These are phyloP conservation scores for Byssoonygena ceratinophila DNA, from an alignment of 2,329 filamentous ascomycete genomes.

Conservation along the genomic window DNA sequence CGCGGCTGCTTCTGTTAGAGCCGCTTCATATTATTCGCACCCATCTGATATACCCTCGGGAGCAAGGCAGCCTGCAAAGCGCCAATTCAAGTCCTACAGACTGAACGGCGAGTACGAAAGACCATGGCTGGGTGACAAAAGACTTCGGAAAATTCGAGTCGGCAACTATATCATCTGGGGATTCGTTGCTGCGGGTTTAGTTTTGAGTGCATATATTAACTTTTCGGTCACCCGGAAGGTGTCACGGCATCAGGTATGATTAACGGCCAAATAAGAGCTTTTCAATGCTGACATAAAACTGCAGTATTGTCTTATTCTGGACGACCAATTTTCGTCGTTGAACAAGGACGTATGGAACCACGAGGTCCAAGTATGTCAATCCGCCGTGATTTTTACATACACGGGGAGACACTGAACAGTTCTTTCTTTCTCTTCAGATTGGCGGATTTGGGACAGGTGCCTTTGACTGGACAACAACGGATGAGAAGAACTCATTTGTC, in stretches of 20 bases:
- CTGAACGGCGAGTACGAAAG: constrained; percentile 15
- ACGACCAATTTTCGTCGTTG: constrained; percentile 42
- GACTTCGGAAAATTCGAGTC: constrained; percentile 12
- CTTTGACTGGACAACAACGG: constrained; percentile 47
- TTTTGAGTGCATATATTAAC: constrained; percentile 27
- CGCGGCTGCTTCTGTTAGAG: constrained; percentile 32
- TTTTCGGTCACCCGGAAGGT: constrained; percentile 23
- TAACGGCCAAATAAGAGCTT: background rate
- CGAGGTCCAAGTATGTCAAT: constrained; percentile 37
- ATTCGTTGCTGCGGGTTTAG: constrained; percentile 22
- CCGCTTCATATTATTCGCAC: constrained; percentile 22
- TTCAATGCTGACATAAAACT: background rate
- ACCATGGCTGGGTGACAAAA: constrained; percentile 14
- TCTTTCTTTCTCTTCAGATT: too few species aligned
- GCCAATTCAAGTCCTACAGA: constrained; percentile 15
- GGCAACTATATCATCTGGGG: constrained; percentile 17
- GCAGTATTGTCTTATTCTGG: constrained; percentile 44
- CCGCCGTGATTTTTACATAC: constrained; percentile 19
- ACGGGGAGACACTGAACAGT: background rate
- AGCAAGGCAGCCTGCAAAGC: constrained; percentile 7
- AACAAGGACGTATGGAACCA: constrained; percentile 41
- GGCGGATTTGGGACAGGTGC: constrained; percentile 40
- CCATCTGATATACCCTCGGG: constrained; percentile 11
- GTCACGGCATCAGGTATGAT: constrained; percentile 16
- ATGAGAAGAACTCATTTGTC: constrained; percentile 40